A percentile compares a stretch with the other conserved stretches of the same genome.
Conservation (phyloP, 106 monocot genomes). For the Acorus gramineus region DNA sequence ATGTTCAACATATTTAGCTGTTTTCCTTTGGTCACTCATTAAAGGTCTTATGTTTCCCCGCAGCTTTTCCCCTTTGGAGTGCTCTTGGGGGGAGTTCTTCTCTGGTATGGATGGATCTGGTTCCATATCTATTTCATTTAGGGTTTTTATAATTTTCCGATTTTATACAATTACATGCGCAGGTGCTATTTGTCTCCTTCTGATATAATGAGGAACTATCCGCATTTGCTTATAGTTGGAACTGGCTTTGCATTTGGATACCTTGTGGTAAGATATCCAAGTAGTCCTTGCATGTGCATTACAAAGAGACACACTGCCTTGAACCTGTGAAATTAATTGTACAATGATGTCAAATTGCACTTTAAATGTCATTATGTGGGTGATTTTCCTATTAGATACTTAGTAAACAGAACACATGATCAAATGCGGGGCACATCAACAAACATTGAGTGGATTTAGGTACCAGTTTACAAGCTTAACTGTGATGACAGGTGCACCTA, state of each 20-base stretch:
- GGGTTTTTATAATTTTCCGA: not conserved
- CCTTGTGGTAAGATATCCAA: slow-evolving; percentile 60
- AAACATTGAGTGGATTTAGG: no score
- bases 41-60: not conserved
- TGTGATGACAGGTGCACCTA: no score
- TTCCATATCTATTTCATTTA: not conserved
- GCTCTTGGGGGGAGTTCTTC: slow-evolving; percentile 65
- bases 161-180: not conserved
- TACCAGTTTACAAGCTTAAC: no score
- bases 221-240: slow-evolving; percentile 83
- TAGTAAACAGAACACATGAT: no score
- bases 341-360: not conserved
- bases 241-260: slow-evolving; percentile 99
- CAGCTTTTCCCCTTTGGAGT: slow-evolving; percentile 81
- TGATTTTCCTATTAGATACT: no score
- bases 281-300: no score
- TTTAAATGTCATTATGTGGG: no score
- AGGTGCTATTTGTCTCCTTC: slow-evolving; percentile 83
- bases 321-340: no score
- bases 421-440: no score
- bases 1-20: not conserved
- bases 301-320: no score
- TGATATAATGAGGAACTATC: slow-evolving; percentile 79
- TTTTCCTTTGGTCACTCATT: not conserved
- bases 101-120: slow-evolving; percentile 42